Evolutionary conservation across 2,329 filamentous ascomycete genomes (phyloP), one percentile per base, ranked within the genome.

Genomic region (Hypoxylon sp.): DNA sequence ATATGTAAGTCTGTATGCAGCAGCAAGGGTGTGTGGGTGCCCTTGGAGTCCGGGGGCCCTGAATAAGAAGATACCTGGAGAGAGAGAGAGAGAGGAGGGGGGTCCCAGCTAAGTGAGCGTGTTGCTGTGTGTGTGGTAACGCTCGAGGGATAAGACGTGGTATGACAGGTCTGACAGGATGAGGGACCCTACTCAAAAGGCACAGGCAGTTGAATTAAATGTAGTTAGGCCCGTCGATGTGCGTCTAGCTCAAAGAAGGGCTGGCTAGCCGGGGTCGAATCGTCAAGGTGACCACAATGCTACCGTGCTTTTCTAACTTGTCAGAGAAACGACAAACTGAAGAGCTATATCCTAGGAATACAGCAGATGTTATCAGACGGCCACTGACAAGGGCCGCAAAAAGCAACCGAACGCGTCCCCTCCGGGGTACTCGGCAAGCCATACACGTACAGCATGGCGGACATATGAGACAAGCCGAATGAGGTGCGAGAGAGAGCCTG

Each of bases 1-100:
- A 74, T 75, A 74, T 74, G 72, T 71, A 73, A 69, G 68, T 71
- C 66, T 73, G 69, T 70, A 74, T 75, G 70, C 75, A 73, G 65
- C 61, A 70, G 67, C 73, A 75, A 69, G 74, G 75, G 71, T 74
- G 52, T 61, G 67, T 61, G 61, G 65, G 65, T 68, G 66, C 62
- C 69, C 60, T 60, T 66, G 58, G 56, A 70, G 68, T 65, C 65
- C 68, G 66, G 69, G 67, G 66, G 63, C 58, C 64, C 66, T 64
- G 63, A 68, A 65, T 58, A 57, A 59, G 48, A 63, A 58, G 60
- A 67, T 68, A 67, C 63, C 50, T 69, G 63, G 68, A 67, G 56
- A 66, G 65, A 66, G 70, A 66, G 66, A 15, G 31, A 6, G n/a
- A n/a, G n/a, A n/a, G n/a, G n/a, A n/a, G n/a, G n/a, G n/a, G n/a